These are phyloP conservation scores for Exophiala oligosperma DNA, from an alignment of 2,329 filamentous ascomycete genomes.

Conservation along the genomic window DNA sequence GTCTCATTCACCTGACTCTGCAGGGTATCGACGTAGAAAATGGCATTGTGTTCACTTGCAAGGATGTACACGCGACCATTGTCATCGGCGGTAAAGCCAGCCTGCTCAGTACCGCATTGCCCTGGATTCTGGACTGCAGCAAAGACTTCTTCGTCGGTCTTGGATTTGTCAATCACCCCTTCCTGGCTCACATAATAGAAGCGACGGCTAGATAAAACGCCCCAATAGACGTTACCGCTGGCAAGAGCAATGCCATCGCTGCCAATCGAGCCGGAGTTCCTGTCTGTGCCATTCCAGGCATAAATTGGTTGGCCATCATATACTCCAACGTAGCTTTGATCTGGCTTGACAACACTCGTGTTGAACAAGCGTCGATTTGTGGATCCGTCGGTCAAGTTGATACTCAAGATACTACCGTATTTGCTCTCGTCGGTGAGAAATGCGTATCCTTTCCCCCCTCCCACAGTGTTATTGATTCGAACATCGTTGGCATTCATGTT, in stretches of 20 bases:
- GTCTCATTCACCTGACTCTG: constrained; percentile 36
- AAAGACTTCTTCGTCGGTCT: constrained; percentile 38
- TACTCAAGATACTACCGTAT: constrained; percentile 39
- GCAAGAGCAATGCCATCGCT: constrained; percentile 43
- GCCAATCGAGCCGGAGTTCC: constrained; percentile 33
- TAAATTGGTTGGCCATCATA: constrained; percentile 39
- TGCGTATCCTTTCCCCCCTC: constrained; percentile 38
- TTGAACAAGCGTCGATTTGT: constrained; percentile 40
- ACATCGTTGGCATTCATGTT: constrained; percentile 45
- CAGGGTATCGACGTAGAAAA: constrained; percentile 44
- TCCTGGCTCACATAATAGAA: constrained; percentile 44
- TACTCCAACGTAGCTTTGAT: constrained; percentile 41
- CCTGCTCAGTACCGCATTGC: constrained; percentile 43
- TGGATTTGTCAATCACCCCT: constrained; percentile 33
- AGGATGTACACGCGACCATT: constrained; percentile 43
- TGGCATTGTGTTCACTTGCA: constrained; percentile 46
- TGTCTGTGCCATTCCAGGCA: constrained; percentile 38
- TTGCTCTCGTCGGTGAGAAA: constrained; percentile 45
- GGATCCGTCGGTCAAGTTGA: constrained; percentile 40
- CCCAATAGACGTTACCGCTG: constrained; percentile 45
- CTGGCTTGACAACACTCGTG: constrained; percentile 39
- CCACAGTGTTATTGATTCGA: constrained; percentile 45
- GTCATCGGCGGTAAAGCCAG: constrained; percentile 45
- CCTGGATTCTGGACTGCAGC: constrained; percentile 41
- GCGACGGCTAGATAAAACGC: constrained; percentile 41